These are phyloP conservation scores for Maudiozyma turicensis DNA, from an alignment of 805 yeast species.

Conservation along the genomic window DNA sequence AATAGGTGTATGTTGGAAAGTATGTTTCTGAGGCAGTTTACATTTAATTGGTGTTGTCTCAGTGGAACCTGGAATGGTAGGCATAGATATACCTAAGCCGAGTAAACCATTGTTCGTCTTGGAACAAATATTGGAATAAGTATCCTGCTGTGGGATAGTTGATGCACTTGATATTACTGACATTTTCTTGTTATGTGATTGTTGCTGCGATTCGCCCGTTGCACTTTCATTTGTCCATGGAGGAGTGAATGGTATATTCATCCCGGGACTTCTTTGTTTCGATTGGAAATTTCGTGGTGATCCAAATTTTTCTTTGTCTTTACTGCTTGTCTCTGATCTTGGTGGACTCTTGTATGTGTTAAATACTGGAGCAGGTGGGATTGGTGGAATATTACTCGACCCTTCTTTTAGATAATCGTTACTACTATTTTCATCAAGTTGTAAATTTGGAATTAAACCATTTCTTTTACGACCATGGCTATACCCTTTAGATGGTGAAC, in stretches of 20 bases:
- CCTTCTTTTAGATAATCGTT: neutral
- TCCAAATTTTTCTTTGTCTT: neutral
- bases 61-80: constrained; percentile 25
- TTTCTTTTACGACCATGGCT: neutral
- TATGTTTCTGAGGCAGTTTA: constrained; percentile 21
- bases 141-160: constrained; percentile 24
- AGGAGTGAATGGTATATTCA: constrained; percentile 2
- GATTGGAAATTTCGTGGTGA: neutral
- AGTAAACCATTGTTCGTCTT: constrained; percentile 1
- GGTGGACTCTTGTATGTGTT: neutral
- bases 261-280: neutral
- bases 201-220: neutral
- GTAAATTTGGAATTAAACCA: neutral
- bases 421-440: neutral
- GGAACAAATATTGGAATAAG: constrained; percentile 5
- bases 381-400: neutral
- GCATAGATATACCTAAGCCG: constrained; percentile 18
- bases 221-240: constrained; percentile 2
- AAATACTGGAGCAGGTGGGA: constrained; percentile 1
- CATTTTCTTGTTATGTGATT: constrained; percentile 17
- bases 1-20: constrained; percentile 24
- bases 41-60: constrained; percentile 18
- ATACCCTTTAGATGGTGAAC: constrained; percentile 13
- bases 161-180: constrained; percentile 26
- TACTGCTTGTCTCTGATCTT: neutral